A percentile compares a stretch with the other conserved stretches of the same genome.
Conservation (phyloP, 768 basidiomycete genomes). For the Phylloporus sp. region DNA sequence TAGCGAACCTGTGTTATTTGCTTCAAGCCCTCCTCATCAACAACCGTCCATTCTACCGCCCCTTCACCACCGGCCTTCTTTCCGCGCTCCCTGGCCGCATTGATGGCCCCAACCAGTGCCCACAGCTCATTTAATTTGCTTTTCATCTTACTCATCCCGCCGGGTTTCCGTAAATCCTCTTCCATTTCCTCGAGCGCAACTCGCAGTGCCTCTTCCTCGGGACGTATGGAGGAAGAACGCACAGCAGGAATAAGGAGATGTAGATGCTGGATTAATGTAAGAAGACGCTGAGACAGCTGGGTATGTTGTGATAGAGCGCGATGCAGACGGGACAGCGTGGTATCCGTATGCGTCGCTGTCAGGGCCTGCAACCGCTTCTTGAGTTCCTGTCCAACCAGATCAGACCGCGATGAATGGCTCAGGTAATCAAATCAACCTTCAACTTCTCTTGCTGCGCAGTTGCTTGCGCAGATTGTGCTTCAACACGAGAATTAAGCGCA, state of each 20-base stretch:
- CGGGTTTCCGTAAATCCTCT: conserved; percentile 58
- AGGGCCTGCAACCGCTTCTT: conserved; percentile 60
- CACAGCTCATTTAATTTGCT: conserved; percentile 81
- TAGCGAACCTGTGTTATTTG: conserved; percentile 66
- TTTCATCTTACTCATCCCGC: conserved; percentile 54
- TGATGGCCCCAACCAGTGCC: conserved; percentile 75
- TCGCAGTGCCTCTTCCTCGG: conserved; percentile 76
- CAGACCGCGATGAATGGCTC: not conserved
- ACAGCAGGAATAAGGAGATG: conserved; percentile 77
- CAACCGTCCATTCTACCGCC: conserved; percentile 70
- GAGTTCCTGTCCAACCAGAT: conserved; percentile 48
- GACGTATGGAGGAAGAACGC: conserved; percentile 68
- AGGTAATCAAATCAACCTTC: conserved; percentile 35
- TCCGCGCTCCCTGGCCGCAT: conserved; percentile 51
- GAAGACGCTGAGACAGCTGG: conserved; percentile 67
- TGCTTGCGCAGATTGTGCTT: conserved; percentile 68
- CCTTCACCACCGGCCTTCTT: conserved; percentile 40
- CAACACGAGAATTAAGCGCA: conserved; percentile 72
- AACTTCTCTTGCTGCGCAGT: conserved; percentile 64
- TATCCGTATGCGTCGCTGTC: conserved; percentile 57
- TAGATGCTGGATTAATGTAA: conserved; percentile 67
- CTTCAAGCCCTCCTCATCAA: conserved; percentile 78
- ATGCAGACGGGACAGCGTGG: conserved; percentile 63
- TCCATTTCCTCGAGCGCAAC: conserved; percentile 69
- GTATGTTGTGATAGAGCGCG: conserved; percentile 61